Base-by-base conservation (phyloP, 768 basidiomycete species). In the Agrocybe praecox region DNA sequence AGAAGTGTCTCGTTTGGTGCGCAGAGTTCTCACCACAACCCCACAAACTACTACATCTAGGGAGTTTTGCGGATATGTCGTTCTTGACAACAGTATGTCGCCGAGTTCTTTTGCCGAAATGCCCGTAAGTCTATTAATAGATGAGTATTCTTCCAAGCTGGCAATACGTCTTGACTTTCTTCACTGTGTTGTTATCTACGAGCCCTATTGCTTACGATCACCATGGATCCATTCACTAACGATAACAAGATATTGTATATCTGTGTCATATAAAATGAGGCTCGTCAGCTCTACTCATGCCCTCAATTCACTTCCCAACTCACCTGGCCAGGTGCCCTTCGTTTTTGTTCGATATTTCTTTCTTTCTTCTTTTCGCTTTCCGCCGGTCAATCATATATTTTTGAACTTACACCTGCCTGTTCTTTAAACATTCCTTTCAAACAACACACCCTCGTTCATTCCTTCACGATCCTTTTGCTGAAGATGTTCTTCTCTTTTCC, bases 401-500 rank as follows among this genome's bases (percentile, higher is more conserved):
- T 49, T 47, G 29, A 32, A 36, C 19, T 14, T 12, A 40, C 22
- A 48, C 50, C 49, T 56, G 24, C 40, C 23, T 44, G 46, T 42
- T 54, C 42, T 44, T 49, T 23, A 15, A 49, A 50, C 40, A n/a
- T 32, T 50, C 36, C 5, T 40, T 40, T 40, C 12, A 14, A 40
- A 14, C 36, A 6, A 40, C 36, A 40, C 6, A 15, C 36, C 36
- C 14, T 40, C 18, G 12, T 53, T 42, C 54, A 26, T 12, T 43
- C 34, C 22, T 44, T 52, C 48, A 34, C 56, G 26, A 21, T 56
- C 57, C 21, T 53, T 58, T 40, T 48, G 56, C 46, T 26, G 12
- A 40, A 40, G 6, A 58, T 60, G 60, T 47, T 55, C 40, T 58
- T 56, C 46, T 61, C 60, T 12, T 24, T 64, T 32, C 29, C 45